Conservation (phyloP, 768 basidiomycete genomes). For the Suillus brevipes region DNA sequence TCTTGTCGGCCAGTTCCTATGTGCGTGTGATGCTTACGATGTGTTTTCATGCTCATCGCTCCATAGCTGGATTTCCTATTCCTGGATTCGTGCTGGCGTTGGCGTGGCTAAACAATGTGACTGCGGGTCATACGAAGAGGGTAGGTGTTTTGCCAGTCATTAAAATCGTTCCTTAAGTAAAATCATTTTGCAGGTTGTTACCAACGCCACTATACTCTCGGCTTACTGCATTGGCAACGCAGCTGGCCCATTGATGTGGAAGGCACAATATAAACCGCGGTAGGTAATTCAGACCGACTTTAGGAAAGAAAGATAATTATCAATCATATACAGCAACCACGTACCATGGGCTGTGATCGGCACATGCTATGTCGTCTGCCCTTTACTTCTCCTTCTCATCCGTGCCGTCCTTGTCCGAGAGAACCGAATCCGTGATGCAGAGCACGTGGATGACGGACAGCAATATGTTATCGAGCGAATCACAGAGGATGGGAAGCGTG, state of each 20-base stretch:
- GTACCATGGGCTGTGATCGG: not conserved
- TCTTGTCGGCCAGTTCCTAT: conserved; percentile 55
- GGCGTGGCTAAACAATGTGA: not conserved
- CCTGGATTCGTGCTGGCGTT: not conserved
- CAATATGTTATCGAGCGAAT: not conserved
- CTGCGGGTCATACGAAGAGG: not conserved
- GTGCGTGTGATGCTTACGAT: conserved; percentile 29
- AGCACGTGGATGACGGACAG: not conserved
- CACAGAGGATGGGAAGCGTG: not conserved
- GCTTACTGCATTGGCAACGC: not conserved
- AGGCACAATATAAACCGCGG: not conserved
- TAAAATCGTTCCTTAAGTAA: not conserved
- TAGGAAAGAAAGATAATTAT: not conserved
- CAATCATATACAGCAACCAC: not conserved
- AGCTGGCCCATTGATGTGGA: not conserved
- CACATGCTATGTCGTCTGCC: not conserved
- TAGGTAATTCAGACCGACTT: not conserved
- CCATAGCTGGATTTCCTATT: conserved; percentile 19
- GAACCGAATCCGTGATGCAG: not conserved
- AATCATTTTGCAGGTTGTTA: not conserved
- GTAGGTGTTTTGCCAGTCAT: not conserved
- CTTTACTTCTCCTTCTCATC: not conserved
- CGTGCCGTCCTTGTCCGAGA: not conserved
- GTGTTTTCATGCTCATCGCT: not conserved
- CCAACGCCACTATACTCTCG: not conserved